phyloP scores from a whole-genome alignment of 345 rosid species.

The Acer saccharum region DNA sequence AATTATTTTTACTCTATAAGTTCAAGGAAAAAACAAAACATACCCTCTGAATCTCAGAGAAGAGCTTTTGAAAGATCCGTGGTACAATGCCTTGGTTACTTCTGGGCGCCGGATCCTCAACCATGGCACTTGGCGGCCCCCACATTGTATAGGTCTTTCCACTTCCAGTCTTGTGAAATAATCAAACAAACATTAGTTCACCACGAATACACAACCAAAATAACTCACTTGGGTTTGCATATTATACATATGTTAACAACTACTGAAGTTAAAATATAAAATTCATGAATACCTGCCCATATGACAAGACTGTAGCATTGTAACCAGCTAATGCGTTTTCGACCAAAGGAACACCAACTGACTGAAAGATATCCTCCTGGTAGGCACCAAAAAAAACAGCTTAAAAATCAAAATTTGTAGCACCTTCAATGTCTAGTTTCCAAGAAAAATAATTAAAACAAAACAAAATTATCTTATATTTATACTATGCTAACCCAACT shows the following conservation, averaged over 20 bases:
- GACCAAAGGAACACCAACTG: constrained; percentile 81
- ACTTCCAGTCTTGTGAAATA: constrained; percentile 72
- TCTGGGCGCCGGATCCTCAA: constrained; percentile 75
- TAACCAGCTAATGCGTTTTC: constrained; percentile 81
- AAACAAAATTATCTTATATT: neutral
- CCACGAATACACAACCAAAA: neutral
- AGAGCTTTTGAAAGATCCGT: constrained; percentile 79
- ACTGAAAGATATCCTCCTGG: constrained; percentile 80
- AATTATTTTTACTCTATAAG: neutral
- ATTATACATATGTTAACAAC: neutral
- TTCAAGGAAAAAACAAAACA: constrained; percentile 23
- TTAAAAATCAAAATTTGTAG: constrained; percentile 1
- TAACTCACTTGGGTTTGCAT: neutral
- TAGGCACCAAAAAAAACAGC: constrained; percentile 27
- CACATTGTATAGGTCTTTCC: constrained; percentile 97
- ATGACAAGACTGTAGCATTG: constrained; percentile 78
- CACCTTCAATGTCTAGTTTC: neutral
- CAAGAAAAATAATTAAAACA: neutral
- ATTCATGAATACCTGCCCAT: constrained; percentile 74
- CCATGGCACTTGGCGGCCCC: constrained; percentile 97
- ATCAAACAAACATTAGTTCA: constrained; percentile 6
- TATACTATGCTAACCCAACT: neutral
- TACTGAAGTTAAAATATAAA: neutral
- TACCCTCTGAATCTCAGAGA: constrained; percentile 78
- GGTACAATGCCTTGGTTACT: constrained; percentile 90